phyloP scores from a whole-genome alignment of 2,329 filamentous ascomycete species.

The Passalora sequoiae region DNA sequence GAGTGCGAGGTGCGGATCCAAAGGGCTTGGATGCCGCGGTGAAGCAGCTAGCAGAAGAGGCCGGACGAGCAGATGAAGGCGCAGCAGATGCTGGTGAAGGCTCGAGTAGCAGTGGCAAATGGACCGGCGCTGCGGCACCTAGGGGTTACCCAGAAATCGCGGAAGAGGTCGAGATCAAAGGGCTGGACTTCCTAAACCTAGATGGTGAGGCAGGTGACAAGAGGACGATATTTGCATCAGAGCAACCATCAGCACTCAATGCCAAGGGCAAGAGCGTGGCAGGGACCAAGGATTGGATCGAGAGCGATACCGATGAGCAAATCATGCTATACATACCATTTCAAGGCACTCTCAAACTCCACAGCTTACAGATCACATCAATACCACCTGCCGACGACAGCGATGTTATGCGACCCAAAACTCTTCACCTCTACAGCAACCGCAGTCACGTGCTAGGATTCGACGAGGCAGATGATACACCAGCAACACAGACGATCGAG shows the following conservation, averaged over 20 bases:
- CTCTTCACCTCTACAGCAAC: slow-evolving; percentile 82
- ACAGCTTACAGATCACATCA: slow-evolving; percentile 82
- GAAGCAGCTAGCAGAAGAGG: slow-evolving; percentile 64
- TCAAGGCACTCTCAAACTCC: slow-evolving; percentile 79
- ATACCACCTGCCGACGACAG: slow-evolving; percentile 65
- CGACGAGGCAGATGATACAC: slow-evolving; percentile 83
- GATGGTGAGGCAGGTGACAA: slow-evolving; percentile 71
- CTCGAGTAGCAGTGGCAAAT: slow-evolving; percentile 46
- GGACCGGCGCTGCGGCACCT: slow-evolving; percentile 71
- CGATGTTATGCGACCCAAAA: slow-evolving; percentile 71
- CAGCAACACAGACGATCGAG: slow-evolving; percentile 73
- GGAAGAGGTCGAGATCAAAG: slow-evolving; percentile 69
- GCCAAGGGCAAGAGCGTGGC: slow-evolving; percentile 50
- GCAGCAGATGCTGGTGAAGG: slow-evolving; percentile 40
- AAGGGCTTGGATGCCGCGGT: slow-evolving; percentile 65
- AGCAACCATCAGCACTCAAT: slow-evolving; percentile 59
- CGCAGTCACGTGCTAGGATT: slow-evolving; percentile 86
- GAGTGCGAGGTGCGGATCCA: slow-evolving; percentile 61
- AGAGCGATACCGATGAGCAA: slow-evolving; percentile 96
- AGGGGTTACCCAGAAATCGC: slow-evolving; percentile 81
- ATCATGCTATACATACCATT: slow-evolving; percentile 90
- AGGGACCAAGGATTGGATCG: slow-evolving; percentile 72
- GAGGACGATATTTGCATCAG: slow-evolving; percentile 63
- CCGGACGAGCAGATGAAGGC: slow-evolving; percentile 37
- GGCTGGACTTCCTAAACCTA: slow-evolving; percentile 81